Base-by-base conservation (phyloP, 345 rosid genomes). In the Mallotus nudiflorus region DNA sequence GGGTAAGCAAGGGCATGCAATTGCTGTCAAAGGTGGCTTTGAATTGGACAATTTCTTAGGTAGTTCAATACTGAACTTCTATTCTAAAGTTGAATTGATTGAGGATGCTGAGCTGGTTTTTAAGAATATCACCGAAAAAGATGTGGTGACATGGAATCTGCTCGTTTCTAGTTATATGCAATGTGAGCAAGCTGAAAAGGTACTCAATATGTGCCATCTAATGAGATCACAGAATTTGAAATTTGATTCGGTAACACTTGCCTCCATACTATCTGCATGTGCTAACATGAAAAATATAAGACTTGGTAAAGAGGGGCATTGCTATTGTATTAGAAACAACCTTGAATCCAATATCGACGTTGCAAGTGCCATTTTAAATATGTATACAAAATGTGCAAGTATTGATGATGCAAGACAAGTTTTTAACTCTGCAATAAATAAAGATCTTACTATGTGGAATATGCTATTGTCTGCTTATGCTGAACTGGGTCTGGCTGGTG, bases 101-200 rank as follows among this genome's bases (percentile, higher is more conserved):
- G 88, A 82, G 78, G 84, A 86, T 75, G 92, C 92, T 18, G 84
- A 90, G 85, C 73, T 83, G 72, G 77, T 84, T 25, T 90, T 90
- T 58, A 57, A 71, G 75, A 78, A 78, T 40, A 85, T 89, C 79
- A 4, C 70, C 27, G 86, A 71, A 20, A 89, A 80, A 42, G 97
- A 92, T 79, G 83, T 76, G 28, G 94, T 90, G 10, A 86, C 89
- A 28, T 92, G 97, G 96, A 92, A 92, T 85, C 73, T 92, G 74
- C 77, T 92, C n/a, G 80, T 91, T 46, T 85, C 90, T 22, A 76
- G 85, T 58, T 89, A 85, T 76, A 83, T 89, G 74, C 86, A 66
- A 56, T 58, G 72, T 39, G 83, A 85, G 29, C 73, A 77, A 74
- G 67, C 81, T 62, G 83, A 82, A 49, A 79, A 84, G 67, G 97